These are phyloP conservation scores for Rhododendron ferrugineum DNA, from an alignment of 148 eudicot genomes.

Conservation along the genomic window DNA sequence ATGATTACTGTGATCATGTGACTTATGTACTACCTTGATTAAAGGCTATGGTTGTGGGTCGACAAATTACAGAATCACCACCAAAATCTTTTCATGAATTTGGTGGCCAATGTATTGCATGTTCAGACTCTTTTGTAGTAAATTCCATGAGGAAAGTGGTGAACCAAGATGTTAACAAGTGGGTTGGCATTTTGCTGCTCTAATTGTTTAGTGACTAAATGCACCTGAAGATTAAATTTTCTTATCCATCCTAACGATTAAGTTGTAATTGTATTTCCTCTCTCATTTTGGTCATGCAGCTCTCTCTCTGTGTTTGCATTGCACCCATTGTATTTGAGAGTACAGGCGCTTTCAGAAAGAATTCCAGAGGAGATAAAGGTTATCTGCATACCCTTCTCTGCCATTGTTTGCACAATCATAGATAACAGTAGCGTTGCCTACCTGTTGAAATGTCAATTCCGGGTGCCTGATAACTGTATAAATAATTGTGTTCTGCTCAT, in stretches of 20 bases:
- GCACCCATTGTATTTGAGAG: slow-evolving; percentile 90
- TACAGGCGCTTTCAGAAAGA: slow-evolving; percentile 67
- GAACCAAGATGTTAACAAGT: not conserved
- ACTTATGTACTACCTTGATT: not conserved
- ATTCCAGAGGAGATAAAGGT: slow-evolving; percentile 85
- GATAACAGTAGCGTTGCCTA: not conserved
- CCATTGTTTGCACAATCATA: not conserved
- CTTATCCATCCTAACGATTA: not conserved
- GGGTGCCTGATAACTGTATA: not conserved
- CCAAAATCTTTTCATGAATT: not conserved
- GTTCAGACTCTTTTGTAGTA: not conserved
- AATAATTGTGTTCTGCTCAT: not conserved
- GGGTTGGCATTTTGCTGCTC: slow-evolving; percentile 7
- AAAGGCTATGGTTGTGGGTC: not conserved
- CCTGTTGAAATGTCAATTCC: not conserved
- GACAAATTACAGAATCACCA: not conserved
- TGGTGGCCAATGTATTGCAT: not conserved
- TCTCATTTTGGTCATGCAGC: slow-evolving; percentile 45
- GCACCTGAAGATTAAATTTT: not conserved
- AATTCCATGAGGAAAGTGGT: not conserved
- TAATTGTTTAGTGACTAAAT: not conserved
- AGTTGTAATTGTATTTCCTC: not conserved
- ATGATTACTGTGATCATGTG: not conserved
- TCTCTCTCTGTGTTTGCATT: slow-evolving; percentile 94
- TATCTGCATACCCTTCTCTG: slow-evolving; percentile 1